phyloP scores from a whole-genome alignment of 108 stramenopile species.

The Nannochloropsis gaditana region DNA sequence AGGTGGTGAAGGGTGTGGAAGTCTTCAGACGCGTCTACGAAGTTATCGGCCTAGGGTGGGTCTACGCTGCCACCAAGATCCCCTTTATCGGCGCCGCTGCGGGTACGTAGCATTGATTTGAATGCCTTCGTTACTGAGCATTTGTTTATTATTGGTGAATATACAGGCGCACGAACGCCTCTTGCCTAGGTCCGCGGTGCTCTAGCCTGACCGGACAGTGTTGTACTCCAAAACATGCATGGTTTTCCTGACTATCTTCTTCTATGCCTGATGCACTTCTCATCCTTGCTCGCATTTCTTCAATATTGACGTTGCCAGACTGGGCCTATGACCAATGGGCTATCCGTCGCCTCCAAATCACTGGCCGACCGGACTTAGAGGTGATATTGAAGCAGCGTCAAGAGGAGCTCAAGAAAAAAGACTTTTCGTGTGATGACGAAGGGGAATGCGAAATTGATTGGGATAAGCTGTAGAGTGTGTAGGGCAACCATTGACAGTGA shows the following conservation, averaged over 20 bases:
- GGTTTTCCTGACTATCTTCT: no score
- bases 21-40: constrained; percentile 27
- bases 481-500: no score
- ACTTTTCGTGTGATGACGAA: background rate
- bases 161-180: no score
- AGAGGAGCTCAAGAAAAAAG: background rate
- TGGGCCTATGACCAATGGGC: constrained; percentile 15
- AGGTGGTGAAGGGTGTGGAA: constrained; percentile 28
- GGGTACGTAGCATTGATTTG: background rate
- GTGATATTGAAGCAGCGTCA: background rate
- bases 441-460: background rate
- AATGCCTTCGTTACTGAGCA: background rate
- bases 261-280: no score
- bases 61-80: constrained; percentile 24
- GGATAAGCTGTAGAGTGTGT: background rate
- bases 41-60: constrained; percentile 28
- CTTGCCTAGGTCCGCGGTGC: no score
- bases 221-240: no score
- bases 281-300: no score
- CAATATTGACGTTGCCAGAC: background rate
- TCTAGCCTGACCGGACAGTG: no score
- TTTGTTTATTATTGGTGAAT: background rate
- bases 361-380: constrained; percentile 13
- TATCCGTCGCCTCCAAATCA: constrained; percentile 6
- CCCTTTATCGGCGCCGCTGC: constrained; percentile 26